These are phyloP conservation scores for Herpetospermum pedunculosum DNA, from an alignment of 306 rosid species.

Conservation along the genomic window DNA sequence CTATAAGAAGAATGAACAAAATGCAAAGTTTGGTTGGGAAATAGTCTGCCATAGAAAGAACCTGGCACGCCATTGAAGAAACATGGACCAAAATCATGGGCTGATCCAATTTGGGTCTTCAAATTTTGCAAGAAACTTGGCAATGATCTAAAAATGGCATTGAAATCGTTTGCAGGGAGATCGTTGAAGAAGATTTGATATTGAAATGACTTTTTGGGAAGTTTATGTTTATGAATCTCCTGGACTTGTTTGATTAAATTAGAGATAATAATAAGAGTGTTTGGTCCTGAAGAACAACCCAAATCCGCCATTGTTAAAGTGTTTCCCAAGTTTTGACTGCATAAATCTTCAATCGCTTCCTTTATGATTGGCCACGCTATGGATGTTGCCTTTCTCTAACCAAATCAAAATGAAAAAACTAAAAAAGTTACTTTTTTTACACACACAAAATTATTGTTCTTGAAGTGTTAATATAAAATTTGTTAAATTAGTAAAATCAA, in stretches of 20 bases:
- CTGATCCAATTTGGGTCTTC: too few species aligned
- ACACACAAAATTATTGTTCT: too few species aligned
- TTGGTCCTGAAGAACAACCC: background rate
- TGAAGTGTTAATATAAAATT: too few species aligned
- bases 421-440: too few species aligned
- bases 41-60: too few species aligned
- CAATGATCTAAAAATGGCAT: background rate
- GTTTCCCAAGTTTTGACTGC: background rate
- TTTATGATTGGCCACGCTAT: conserved; percentile 27
- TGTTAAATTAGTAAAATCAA: too few species aligned
- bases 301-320: background rate
- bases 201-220: background rate
- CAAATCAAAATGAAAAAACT: too few species aligned
- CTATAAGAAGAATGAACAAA: too few species aligned
- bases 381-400: conserved; percentile 27
- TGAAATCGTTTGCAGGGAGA: background rate
- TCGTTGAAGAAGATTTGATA: background rate
- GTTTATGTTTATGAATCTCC: background rate
- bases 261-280: background rate
- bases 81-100: too few species aligned
- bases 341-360: conserved; percentile 27
- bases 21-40: too few species aligned
- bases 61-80: too few species aligned
- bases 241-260: background rate
- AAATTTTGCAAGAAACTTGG: too few species aligned